Evolutionary conservation across 1,284 basidiomycete genomes (phyloP), one percentile per base, ranked within the genome.

Genomic region (Bondarzewia mesenterica): DNA sequence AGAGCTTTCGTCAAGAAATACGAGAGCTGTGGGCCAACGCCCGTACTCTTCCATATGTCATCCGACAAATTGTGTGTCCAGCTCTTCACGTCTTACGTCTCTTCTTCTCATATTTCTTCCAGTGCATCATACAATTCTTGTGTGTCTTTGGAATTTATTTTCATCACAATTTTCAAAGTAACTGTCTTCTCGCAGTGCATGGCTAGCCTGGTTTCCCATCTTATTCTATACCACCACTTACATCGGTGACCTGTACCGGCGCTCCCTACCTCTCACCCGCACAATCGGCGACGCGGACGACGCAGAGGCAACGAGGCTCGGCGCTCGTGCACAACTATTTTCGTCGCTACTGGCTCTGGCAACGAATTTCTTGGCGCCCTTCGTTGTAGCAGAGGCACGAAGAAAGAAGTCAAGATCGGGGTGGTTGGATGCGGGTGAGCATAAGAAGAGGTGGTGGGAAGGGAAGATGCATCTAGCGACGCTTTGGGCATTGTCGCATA

Each of bases 81-180:
- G 10, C 10, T 32, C 29, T 7, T n/a, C 5, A 27, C 10, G 21
- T 22, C 7, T 51, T 37, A 52, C 49, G 53, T 43, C n/a, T 52
- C n/a, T 40, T 25, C n/a, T 18, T 21, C 21, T 25, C 14, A 44
- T 5, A 16, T 40, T 18, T 15, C 41, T 46, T 20, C 10, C 50
- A 88, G 85, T 88, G 77, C 55, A 64, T 82, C 25, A 80, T 89
- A 32, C 92, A 95, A 66, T 91, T 94, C 69, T 94, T 93, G 89
- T 92, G 62, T 56, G 85, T 71, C 8, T 49, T 45, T 4, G 32
- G 14, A 29, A 20, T 48, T 29, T 40, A 29, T 32, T n/a, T 44
- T 2, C 32, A 29, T 37, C 46, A 10, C 44, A 12, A 42, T 12
- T n/a, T 45, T 55, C 22, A 60, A 42, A 4, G 43, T 41, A 25